A percentile compares a stretch with the other conserved stretches of the same genome.
Conservation (phyloP, 2,329 filamentous ascomycete genomes). For the Fusarium praegraminearum region DNA sequence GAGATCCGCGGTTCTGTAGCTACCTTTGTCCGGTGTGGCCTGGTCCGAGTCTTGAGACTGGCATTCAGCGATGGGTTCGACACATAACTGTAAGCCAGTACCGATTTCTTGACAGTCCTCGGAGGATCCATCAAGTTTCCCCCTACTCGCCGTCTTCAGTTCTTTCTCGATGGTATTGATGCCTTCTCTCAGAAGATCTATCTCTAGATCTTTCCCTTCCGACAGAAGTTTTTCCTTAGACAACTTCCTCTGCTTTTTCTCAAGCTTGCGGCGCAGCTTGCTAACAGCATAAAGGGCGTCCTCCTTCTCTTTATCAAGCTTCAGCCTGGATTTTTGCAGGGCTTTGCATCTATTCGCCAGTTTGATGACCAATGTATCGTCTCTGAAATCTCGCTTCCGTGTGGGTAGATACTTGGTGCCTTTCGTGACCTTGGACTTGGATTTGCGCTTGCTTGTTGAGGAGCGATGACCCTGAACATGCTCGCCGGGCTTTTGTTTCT, state of each 20-base stretch:
- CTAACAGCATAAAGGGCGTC: neutral
- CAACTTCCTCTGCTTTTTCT: neutral
- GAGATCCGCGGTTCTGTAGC: neutral
- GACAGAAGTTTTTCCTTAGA: neutral
- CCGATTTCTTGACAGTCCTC: neutral
- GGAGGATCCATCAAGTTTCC: neutral
- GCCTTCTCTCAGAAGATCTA: neutral
- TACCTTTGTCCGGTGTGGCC: neutral
- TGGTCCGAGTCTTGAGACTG: neutral
- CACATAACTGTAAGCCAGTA: neutral
- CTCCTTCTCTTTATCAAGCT: neutral
- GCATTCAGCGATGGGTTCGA: neutral
- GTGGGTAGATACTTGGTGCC: neutral
- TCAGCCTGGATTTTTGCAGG: neutral
- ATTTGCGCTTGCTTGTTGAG: neutral
- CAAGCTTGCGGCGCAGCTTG: neutral
- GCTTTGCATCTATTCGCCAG: neutral
- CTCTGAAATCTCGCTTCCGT: neutral
- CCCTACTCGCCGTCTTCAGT: fast-evolving
- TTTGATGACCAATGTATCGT: neutral
- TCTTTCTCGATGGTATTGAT: neutral
- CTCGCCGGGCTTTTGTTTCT: neutral
- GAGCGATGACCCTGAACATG: neutral
- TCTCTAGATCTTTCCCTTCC: neutral
- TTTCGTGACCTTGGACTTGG: neutral